Percentiles rank a stretch among this genome's conserved stretches.
Evolutionary conservation across 371 early-diverging fungal genomes (phyloP).

Genomic region (Mucor lusitanicus): DNA sequence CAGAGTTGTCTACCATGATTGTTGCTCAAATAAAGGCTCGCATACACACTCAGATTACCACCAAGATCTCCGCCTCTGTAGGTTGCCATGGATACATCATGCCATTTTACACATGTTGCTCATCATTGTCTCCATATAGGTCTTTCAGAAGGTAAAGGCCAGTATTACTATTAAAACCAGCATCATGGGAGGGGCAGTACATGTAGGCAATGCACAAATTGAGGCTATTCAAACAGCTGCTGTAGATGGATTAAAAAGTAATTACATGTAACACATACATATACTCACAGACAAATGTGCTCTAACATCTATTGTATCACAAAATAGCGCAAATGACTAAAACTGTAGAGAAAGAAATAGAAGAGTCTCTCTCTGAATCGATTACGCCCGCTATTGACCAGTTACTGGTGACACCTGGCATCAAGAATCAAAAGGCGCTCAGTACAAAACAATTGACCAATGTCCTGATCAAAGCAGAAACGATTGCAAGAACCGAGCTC

Average conservation of each 20-base stretch:
- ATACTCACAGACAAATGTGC: slow-evolving; percentile 18
- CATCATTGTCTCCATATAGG: background rate
- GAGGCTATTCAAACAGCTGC: slow-evolving; percentile 22
- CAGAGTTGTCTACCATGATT: slow-evolving; percentile 9
- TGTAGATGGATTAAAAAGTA: slow-evolving; percentile 13
- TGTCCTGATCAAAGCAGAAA: slow-evolving; percentile 15
- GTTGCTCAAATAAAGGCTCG: slow-evolving; percentile 14
- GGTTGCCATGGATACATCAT: background rate
- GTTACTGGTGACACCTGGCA: background rate
- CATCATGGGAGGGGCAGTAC: slow-evolving; percentile 22
- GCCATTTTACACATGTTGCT: background rate
- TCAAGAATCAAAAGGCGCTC: slow-evolving; percentile 6
- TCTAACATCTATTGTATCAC: slow-evolving; percentile 11
- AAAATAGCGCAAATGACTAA: slow-evolving; percentile 11
- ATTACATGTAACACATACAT: slow-evolving; percentile 21
- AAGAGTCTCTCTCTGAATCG: slow-evolving; percentile 3
- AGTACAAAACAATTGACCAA: slow-evolving; percentile 14
- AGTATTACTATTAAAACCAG: slow-evolving; percentile 15
- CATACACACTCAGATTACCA: slow-evolving; percentile 13
- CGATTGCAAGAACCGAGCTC: slow-evolving; percentile 22
- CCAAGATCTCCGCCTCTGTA: slow-evolving; percentile 23
- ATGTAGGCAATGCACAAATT: slow-evolving; percentile 19
- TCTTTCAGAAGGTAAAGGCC: slow-evolving; percentile 9
- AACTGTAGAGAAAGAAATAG: slow-evolving; percentile 1
- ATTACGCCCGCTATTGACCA: background rate